phyloP scores from a whole-genome alignment of 2,329 filamentous ascomycete species.

The Neopestalotiopsis sp. region DNA sequence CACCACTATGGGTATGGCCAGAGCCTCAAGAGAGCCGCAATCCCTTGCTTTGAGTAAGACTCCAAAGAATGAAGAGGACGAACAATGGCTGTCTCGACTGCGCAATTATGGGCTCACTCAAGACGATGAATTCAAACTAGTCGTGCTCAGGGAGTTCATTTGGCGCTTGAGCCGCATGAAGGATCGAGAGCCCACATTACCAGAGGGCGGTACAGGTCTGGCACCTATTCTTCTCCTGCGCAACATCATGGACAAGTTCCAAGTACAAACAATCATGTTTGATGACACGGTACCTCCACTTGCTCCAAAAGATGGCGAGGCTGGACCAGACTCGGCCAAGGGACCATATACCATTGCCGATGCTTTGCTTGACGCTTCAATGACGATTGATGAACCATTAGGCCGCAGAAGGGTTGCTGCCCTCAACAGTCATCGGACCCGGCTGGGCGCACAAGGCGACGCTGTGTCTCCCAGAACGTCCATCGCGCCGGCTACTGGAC shows the following conservation, averaged over 20 bases:
- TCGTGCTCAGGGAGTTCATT: conserved; percentile 88
- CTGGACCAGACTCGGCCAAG: conserved; percentile 40
- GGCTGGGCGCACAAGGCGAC: conserved; percentile 44
- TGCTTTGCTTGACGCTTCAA: conserved; percentile 89
- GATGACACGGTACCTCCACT: conserved; percentile 72
- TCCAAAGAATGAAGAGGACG: conserved; percentile 87
- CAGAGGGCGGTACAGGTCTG: conserved; percentile 53
- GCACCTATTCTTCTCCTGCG: conserved; percentile 78
- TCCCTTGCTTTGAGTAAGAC: conserved; percentile 66
- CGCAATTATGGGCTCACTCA: conserved; percentile 80
- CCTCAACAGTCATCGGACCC: conserved; percentile 55
- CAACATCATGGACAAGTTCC: conserved; percentile 68
- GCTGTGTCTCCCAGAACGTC: conserved; percentile 40
- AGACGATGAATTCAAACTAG: conserved; percentile 89
- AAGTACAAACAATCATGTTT: conserved; percentile 90
- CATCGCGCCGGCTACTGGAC: conserved; percentile 30
- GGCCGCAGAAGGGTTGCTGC: conserved; percentile 58
- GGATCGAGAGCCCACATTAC: conserved; percentile 54
- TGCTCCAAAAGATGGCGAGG: conserved; percentile 38
- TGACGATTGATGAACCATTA: conserved; percentile 77
- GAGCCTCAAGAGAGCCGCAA: conserved; percentile 62
- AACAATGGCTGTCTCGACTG: conserved; percentile 87
- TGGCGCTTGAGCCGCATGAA: conserved; percentile 83
- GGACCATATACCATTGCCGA: conserved; percentile 83
- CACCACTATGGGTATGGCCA: conserved; percentile 60